Evolutionary conservation across 371 early-diverging fungal genomes (phyloP).

Genomic region (Smittium mucronatum): DNA sequence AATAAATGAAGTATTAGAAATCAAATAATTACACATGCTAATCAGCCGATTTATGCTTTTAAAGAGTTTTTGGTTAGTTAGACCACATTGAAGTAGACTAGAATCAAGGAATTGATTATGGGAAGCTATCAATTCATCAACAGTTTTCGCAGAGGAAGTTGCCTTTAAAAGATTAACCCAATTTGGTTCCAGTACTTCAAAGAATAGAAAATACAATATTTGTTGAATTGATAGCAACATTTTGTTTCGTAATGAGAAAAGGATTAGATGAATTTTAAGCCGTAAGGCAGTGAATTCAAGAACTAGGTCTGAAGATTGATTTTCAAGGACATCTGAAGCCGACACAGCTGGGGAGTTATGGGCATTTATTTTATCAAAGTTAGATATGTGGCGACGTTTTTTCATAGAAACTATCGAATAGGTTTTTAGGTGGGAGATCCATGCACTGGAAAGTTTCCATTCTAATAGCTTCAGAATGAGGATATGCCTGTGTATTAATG

Average conservation of each 20-base stretch:
- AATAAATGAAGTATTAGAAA: slow-evolving; percentile 27
- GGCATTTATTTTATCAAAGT: too few relatives aligned
- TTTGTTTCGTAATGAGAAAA: slow-evolving; percentile 53
- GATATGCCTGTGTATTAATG: slow-evolving; percentile 77
- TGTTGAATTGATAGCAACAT: slow-evolving; percentile 82
- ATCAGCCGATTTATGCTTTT: slow-evolving; percentile 60
- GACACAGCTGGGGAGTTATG: neutral
- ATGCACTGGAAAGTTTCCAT: slow-evolving; percentile 53
- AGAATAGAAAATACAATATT: slow-evolving; percentile 67
- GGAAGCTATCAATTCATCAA: slow-evolving; percentile 67
- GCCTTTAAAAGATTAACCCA: slow-evolving; percentile 53
- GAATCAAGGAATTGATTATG: slow-evolving; percentile 76
- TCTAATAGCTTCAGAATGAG: slow-evolving; percentile 75
- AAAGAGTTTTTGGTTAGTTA: slow-evolving; percentile 66
- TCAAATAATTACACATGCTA: slow-evolving; percentile 51
- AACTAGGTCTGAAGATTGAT: neutral
- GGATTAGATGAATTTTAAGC: slow-evolving; percentile 40
- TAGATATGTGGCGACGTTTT: too few relatives aligned
- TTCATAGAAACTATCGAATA: neutral
- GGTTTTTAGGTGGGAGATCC: slow-evolving; percentile 37
- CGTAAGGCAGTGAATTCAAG: slow-evolving; percentile 31
- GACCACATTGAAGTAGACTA: slow-evolving; percentile 80
- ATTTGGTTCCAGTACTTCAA: slow-evolving; percentile 81
- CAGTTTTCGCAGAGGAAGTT: slow-evolving; percentile 49
- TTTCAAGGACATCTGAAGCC: slow-evolving; percentile 7